Percentiles rank a stretch among this genome's conserved stretches.
These are phyloP conservation scores for Rhizopogon vulgaris DNA, from an alignment of 768 basidiomycete genomes.

Conservation along the genomic window DNA sequence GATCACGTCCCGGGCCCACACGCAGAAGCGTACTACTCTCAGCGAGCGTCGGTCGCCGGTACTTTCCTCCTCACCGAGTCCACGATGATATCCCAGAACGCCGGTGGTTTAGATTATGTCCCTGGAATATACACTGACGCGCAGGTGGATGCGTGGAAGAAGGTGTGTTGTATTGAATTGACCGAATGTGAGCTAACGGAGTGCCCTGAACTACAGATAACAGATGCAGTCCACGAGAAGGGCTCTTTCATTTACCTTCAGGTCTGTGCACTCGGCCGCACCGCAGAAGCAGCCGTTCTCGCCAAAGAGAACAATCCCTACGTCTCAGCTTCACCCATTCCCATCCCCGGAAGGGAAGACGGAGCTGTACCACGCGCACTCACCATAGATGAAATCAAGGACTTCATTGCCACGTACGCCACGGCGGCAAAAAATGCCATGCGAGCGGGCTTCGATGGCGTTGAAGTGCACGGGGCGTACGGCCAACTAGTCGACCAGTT, in stretches of 20 bases:
- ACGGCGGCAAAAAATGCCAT: slow-evolving; percentile 30
- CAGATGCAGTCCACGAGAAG: slow-evolving; percentile 49
- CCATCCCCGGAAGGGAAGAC: slow-evolving; percentile 5
- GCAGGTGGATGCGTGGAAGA: slow-evolving; percentile 49
- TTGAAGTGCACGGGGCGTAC: slow-evolving; percentile 38
- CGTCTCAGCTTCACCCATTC: slow-evolving; percentile 29
- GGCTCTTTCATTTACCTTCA: slow-evolving; percentile 43
- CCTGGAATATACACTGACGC: slow-evolving; percentile 61
- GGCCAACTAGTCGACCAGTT: slow-evolving; percentile 59
- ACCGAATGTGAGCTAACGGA: background rate
- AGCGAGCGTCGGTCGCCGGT: slow-evolving; percentile 41
- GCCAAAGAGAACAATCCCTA: slow-evolving; percentile 24
- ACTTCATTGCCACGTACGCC: slow-evolving; percentile 22
- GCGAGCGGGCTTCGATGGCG: background rate
- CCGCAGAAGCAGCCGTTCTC: slow-evolving; percentile 29
- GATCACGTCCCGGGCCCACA: slow-evolving; percentile 32
- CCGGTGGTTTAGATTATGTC: slow-evolving; percentile 42
- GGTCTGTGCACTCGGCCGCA: slow-evolving; percentile 49
- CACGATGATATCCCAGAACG: slow-evolving; percentile 42
- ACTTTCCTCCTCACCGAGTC: slow-evolving; percentile 55
- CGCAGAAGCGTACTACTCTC: slow-evolving; percentile 40
- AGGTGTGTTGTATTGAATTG: slow-evolving; percentile 19
- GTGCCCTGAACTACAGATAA: slow-evolving; percentile 31
- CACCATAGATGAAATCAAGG: slow-evolving; percentile 26
- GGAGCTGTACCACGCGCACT: slow-evolving; percentile 13